Evolutionary conservation across 768 basidiomycete genomes (phyloP).

Genomic region (Ramaria sp.): DNA sequence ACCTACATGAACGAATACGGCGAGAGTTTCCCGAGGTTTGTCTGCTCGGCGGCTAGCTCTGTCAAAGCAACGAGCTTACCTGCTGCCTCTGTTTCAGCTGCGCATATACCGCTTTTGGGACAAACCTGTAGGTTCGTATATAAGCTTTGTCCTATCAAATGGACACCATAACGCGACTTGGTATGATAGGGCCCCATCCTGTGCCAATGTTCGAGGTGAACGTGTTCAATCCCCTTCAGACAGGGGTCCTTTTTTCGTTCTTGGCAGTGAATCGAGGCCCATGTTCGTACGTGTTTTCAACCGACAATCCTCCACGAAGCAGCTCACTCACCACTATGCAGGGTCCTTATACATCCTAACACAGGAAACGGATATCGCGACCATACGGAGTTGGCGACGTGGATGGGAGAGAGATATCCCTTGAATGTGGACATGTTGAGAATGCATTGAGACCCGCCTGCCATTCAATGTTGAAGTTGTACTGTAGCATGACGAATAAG

Average conservation of each 20-base stretch:
- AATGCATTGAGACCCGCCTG: not conserved
- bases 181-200: conserved; percentile 44
- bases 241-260: conserved; percentile 59
- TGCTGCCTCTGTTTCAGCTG: conserved; percentile 26
- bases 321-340: conserved; percentile 15
- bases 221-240: conserved; percentile 54
- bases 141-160: not conserved
- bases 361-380: conserved; percentile 44
- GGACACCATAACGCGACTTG: not conserved
- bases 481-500: no score
- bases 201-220: conserved; percentile 67
- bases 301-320: not conserved
- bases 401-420: conserved; percentile 59
- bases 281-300: conserved; percentile 42
- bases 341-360: conserved; percentile 64
- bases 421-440: conserved; percentile 31
- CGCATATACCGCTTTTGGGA: conserved; percentile 55
- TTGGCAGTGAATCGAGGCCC: conserved; percentile 58
- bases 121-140: conserved; percentile 40
- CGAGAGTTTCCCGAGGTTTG: conserved; percentile 61
- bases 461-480: no score
- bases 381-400: conserved; percentile 51
- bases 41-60: not conserved
- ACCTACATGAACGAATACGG: conserved; percentile 47
- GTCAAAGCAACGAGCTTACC: not conserved